phyloP scores from a whole-genome alignment of 129 eudicot species.

The Gnaphalium uliginosum region DNA sequence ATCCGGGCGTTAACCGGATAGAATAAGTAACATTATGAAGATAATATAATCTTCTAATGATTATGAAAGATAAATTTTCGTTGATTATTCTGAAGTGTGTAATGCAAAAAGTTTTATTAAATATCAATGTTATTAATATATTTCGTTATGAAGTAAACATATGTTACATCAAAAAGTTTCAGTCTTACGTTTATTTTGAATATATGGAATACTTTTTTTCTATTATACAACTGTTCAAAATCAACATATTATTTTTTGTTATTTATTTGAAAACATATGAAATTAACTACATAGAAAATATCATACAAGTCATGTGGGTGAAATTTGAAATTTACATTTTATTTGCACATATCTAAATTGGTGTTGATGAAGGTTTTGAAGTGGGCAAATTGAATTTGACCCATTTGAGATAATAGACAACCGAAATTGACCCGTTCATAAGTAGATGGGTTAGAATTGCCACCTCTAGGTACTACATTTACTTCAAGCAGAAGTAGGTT shows the following conservation, averaged over 20 bases:
- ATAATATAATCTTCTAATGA: no score
- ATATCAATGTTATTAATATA: no score
- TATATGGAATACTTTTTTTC: neutral
- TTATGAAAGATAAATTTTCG: neutral
- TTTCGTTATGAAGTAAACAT: neutral
- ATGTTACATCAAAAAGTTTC: no score
- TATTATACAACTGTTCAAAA: neutral
- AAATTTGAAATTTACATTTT: no score
- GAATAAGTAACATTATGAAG: neutral
- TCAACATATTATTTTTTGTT: no score
- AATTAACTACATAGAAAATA: no score
- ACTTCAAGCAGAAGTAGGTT: neutral
- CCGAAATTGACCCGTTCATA: neutral
- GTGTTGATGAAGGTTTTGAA: neutral
- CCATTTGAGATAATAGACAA: neutral
- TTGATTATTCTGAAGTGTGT: neutral
- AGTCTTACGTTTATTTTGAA: no score
- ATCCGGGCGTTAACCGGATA: neutral
- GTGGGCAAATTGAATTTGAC: neutral
- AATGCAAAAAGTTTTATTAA: neutral
- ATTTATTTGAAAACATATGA: no score
- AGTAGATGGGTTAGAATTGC: neutral
- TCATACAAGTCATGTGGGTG: neutral
- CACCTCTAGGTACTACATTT: neutral
- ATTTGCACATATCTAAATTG: neutral